Base-by-base conservation (phyloP, 495 filamentous ascomycete genomes). In the Podospora appendiculata region DNA sequence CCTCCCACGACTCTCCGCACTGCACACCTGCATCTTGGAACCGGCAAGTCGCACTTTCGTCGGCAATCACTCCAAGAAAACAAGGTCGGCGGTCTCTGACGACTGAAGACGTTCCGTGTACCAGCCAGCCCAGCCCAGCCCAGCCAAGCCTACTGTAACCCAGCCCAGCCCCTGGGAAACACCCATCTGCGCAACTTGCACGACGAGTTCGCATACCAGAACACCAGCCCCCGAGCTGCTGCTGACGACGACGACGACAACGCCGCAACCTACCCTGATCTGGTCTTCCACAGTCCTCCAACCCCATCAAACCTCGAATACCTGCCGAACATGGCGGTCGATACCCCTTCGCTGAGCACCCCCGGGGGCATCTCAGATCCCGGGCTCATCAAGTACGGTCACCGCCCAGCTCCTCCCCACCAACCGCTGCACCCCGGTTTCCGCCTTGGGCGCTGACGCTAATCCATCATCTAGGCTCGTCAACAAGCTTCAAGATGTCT, bases 401-500 rank as follows among this genome's bases (percentile, higher is more conserved):
- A 57, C 19, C 2, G 17, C 12, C 38, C 11, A 14, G 5, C 4
- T 14, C 25, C 32, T 11, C 13, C 45, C 45, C 40, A 12, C 38
- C 38, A 19, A 32, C 49, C 14, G 41, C 50, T 38, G 43, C 18
- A 36, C 14, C 36, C 47, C 19, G 9, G 16, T 7, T 38, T n/a
- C 33, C 32, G n/a, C 54, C 45, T 58, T 51, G 54, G 58, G 58
- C 50, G 60, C 34, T 63, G 51, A 63, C n/a, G 19, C 66, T 61
- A 45, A 57, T n/a, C 60, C 54, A 51, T 48, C 51, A 52, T 53
- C 57, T 68, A 96, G 93, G 60, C 84, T 97, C 56, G 93, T 99
- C 62, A 99, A 99, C 78, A 96, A 95, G 75, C 83, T 99, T 32
- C 93, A 99, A 67, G 93, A 99, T 90, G 94, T 97, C 54, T 99